A percentile compares a stretch with the other conserved stretches of the same genome.
These are phyloP conservation scores for Rhodofomes roseus DNA, from an alignment of 1,284 basidiomycete genomes.

Conservation along the genomic window DNA sequence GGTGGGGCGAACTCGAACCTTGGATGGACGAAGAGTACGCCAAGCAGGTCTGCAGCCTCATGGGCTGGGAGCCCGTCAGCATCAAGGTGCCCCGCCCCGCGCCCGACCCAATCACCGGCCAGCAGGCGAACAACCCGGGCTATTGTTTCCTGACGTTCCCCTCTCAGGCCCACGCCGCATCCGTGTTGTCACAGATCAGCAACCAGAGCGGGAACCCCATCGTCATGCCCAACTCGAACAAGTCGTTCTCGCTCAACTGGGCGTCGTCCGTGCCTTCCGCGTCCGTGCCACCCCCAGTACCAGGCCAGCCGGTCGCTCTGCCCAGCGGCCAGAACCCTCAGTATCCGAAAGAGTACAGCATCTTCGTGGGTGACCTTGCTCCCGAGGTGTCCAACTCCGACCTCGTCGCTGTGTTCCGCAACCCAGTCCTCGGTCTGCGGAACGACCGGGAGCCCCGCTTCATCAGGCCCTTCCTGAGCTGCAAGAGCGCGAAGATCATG, in stretches of 20 bases:
- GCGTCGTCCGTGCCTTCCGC: constrained; percentile 59
- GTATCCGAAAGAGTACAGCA: constrained; percentile 81
- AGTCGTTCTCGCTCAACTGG: constrained; percentile 78
- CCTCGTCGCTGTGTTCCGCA: constrained; percentile 82
- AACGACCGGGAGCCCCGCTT: constrained; percentile 81
- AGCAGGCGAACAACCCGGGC: constrained; percentile 74
- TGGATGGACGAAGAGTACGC: constrained; percentile 94
- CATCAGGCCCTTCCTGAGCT: constrained; percentile 81
- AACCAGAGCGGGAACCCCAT: constrained; percentile 40
- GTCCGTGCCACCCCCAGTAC: constrained; percentile 33
- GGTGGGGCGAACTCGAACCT: constrained; percentile 80
- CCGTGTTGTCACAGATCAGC: constrained; percentile 68
- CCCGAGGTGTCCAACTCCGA: constrained; percentile 89
- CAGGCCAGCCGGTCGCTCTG: constrained; percentile 28
- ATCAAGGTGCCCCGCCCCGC: constrained; percentile 69
- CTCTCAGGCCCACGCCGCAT: constrained; percentile 63
- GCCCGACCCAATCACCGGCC: constrained; percentile 53
- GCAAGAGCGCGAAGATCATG: constrained; percentile 94
- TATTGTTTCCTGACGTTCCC: constrained; percentile 87
- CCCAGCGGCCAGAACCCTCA: constrained; percentile 43
- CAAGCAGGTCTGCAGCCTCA: constrained; percentile 73
- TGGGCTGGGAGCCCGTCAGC: constrained; percentile 73
- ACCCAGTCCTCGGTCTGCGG: constrained; percentile 76
- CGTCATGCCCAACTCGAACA: constrained; percentile 78
- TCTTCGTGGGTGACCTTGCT: constrained; percentile 88